A percentile compares a stretch with the other conserved stretches of the same genome.
Evolutionary conservation across 176 grass and related monocot genomes (phyloP).

Genomic region (Oryza longistaminata): DNA sequence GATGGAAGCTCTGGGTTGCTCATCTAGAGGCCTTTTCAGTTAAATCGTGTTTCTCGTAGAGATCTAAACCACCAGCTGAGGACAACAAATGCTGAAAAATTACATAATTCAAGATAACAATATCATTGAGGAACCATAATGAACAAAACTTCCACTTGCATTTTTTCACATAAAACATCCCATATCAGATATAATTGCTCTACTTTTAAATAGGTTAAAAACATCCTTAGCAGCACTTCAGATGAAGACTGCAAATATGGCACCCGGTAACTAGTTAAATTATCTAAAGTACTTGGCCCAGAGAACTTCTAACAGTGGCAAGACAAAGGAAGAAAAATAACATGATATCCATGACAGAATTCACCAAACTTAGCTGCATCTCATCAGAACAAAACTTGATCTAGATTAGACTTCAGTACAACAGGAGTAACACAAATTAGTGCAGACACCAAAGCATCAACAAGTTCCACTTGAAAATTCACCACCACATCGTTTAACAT

Average conservation of each 20-base stretch:
- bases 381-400: constrained; percentile 34
- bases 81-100: not conserved
- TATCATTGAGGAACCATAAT: not conserved
- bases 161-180: constrained; percentile 15
- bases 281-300: constrained; percentile 16
- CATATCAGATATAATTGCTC: not conserved
- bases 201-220: constrained; percentile 8
- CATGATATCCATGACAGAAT: constrained; percentile 16
- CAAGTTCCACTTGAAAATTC: constrained; percentile 18
- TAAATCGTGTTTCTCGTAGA: not conserved
- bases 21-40: constrained; percentile 6
- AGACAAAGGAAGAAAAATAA: constrained; percentile 23
- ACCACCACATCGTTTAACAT: not conserved
- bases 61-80: not conserved
- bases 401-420: constrained; percentile 17
- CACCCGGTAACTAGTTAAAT: not conserved
- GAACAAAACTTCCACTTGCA: not conserved
- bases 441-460: not conserved
- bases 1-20: constrained; percentile 31
- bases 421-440: not conserved
- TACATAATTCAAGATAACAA: constrained; percentile 10
- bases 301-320: constrained; percentile 10
- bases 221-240: not conserved
- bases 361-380: constrained; percentile 1
- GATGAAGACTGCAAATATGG: not conserved